Evolutionary conservation across 2,329 filamentous ascomycete genomes (phyloP).

Genomic region (Phaeophleospora eucalypticola): DNA sequence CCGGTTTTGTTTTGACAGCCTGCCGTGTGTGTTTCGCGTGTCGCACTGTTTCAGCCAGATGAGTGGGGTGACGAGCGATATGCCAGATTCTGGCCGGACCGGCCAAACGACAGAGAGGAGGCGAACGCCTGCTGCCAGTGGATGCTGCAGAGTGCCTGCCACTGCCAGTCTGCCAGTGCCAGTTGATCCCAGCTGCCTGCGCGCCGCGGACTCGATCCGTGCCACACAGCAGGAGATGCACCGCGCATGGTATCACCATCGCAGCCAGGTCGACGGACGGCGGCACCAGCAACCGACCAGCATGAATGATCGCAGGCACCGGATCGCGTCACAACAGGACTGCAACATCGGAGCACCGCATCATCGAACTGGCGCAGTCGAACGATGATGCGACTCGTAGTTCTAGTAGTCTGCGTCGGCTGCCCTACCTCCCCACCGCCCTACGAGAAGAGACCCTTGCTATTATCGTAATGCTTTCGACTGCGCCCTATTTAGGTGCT

Average conservation of each 20-base stretch:
- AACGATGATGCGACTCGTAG: too few species aligned
- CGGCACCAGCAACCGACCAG: too few species aligned
- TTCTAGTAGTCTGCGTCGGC: neutral
- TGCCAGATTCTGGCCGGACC: neutral
- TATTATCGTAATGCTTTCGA: neutral
- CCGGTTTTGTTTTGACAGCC: constrained; percentile 7
- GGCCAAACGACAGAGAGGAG: too few species aligned
- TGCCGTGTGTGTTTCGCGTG: neutral
- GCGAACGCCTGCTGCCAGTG: too few species aligned
- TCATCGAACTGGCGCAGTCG: too few species aligned
- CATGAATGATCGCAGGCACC: neutral
- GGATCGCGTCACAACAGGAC: neutral
- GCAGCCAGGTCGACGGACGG: neutral
- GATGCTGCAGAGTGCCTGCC: too few species aligned
- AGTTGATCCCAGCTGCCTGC: too few species aligned
- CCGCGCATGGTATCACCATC: neutral
- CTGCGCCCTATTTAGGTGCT: neutral
- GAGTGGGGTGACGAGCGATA: neutral
- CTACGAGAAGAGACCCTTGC: neutral
- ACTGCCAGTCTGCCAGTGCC: too few species aligned
- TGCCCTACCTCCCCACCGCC: neutral
- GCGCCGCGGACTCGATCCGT: neutral
- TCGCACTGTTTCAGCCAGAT: constrained; percentile 6
- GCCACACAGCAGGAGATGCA: neutral
- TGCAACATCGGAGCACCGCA: too few species aligned